Base-by-base conservation (phyloP, 2,329 filamentous ascomycete species). In the Pseudophaeomoniella oleicola region DNA sequence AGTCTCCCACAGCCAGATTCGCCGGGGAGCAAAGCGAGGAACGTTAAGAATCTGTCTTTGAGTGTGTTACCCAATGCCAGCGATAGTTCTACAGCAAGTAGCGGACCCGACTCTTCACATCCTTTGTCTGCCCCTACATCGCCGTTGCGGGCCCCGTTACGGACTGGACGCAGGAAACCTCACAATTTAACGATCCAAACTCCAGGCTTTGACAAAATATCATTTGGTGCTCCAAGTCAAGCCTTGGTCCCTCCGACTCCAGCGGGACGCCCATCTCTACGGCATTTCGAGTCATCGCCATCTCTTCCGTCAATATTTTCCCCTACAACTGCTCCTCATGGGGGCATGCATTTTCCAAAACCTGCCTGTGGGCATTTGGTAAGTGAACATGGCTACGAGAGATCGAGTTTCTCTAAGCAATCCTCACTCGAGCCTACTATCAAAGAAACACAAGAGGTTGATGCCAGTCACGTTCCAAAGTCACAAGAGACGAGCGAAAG, bases 31-130 rank as follows among this genome's bases (percentile, higher is more conserved):
- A 34, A 34, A 12, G 13, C 14, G 4, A 51, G 67, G 31, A 78
- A 78, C 46, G 59, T 78, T 40, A 78, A 78, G 49, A 76, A 75
- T 42, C 58, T 78, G 3, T 75, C 73, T 2, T 63, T 78, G 40
- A 71, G 75, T 45, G 74, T 75, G 37, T 64, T 70, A 5, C 47
- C 65, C 9, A 62, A 67, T 0, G 50, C 53, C 11, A 44, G 56
- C 13, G 52, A 54, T 4, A 53, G 66, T 15, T 66, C 70, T 4
- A 54, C 66, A 12, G 66, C 68, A 37, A 55, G 67, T 12, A 62
- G 68, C 5, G 50, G 70, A 2, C 54, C 65, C 17, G 58, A 63
- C 54, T 60, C 50, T 5, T 54, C 49, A 12, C 52, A 53, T 34
- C 51, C 63, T 32, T 52, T 64, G 30, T 68, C 69, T 3, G 67